Percentiles rank a stretch among this genome's conserved stretches.
Conservation (phyloP, 169 alveolate genomes). For the Plasmodium vinckei region DNA sequence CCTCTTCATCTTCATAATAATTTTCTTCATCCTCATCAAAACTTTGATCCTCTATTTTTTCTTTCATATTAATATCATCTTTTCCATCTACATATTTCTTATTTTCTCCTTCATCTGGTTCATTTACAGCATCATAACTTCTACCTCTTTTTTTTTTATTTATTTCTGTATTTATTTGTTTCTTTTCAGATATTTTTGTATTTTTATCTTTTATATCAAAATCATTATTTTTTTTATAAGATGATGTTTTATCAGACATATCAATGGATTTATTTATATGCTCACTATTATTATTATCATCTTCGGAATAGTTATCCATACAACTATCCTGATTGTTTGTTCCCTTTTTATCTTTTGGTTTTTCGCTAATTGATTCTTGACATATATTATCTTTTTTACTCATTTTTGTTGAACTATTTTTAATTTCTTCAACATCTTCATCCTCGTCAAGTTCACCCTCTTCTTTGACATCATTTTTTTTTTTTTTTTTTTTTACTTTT, state of each 20-base stretch:
- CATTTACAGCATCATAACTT: background rate
- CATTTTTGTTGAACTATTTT: too few relatives aligned
- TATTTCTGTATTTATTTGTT: constrained; percentile 28
- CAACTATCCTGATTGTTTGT: constrained; percentile 1
- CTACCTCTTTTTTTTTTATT: constrained; percentile 61
- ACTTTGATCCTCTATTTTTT: background rate
- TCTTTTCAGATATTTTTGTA: constrained; percentile 22
- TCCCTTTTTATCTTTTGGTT: constrained; percentile 3
- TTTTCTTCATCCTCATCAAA: background rate
- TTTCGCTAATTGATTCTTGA: background rate
- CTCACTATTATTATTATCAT: constrained; percentile 2
- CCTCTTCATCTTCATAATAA: background rate
- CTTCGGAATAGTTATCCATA: background rate
- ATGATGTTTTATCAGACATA: background rate
- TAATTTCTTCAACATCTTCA: background rate
- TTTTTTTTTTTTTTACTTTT: constrained; percentile 23
- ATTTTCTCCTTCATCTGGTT: constrained; percentile 9
- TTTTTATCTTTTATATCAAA: constrained; percentile 18
- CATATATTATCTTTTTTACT: background rate
- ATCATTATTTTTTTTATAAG: constrained; percentile 3
- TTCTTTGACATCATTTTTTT: constrained; percentile 29
- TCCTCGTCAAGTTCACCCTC: background rate
- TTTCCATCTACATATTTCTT: constrained; percentile 2
- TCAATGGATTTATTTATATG: background rate
- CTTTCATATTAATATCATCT: background rate